Percentiles rank a stretch among this genome's conserved stretches.
These are phyloP conservation scores for Paratinospora sagittata DNA, from an alignment of 164 flowering plant genomes.

Conservation along the genomic window DNA sequence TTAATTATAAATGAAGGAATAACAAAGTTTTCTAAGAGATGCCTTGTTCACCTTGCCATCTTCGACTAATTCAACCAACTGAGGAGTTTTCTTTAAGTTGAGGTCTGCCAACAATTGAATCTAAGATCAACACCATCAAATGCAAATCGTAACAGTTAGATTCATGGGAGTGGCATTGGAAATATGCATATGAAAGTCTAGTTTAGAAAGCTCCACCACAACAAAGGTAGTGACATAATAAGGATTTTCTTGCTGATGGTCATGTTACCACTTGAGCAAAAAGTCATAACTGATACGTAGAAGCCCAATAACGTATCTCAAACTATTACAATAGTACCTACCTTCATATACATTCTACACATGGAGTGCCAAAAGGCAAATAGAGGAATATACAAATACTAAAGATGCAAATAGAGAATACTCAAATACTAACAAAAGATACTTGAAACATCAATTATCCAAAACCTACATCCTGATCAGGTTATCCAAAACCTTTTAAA, in stretches of 20 bases:
- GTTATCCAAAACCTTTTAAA: no score
- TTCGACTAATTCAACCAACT: slow-evolving; percentile 76
- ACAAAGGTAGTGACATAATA: background rate
- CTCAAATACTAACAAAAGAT: no score
- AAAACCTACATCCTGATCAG: no score
- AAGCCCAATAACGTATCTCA: no score
- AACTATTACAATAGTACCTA: no score
- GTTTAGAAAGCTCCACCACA: background rate
- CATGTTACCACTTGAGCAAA: no score
- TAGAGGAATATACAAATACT: no score
- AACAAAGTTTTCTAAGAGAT: background rate
- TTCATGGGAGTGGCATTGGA: background rate
- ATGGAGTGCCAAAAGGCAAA: no score
- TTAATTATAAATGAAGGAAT: background rate
- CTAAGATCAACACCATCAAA: slow-evolving; percentile 31
- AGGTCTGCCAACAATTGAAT: slow-evolving; percentile 89
- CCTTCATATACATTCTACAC: no score
- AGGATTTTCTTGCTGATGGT: background rate
- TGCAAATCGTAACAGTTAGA: background rate
- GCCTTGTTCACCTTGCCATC: slow-evolving; percentile 46
- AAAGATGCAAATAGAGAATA: no score
- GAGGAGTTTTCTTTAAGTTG: slow-evolving; percentile 87
- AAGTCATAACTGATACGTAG: no score
- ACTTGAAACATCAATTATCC: no score
- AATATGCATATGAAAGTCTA: background rate